phyloP scores from a whole-genome alignment of 192 early-diverging fungal species.

The Coemansia sp. region DNA sequence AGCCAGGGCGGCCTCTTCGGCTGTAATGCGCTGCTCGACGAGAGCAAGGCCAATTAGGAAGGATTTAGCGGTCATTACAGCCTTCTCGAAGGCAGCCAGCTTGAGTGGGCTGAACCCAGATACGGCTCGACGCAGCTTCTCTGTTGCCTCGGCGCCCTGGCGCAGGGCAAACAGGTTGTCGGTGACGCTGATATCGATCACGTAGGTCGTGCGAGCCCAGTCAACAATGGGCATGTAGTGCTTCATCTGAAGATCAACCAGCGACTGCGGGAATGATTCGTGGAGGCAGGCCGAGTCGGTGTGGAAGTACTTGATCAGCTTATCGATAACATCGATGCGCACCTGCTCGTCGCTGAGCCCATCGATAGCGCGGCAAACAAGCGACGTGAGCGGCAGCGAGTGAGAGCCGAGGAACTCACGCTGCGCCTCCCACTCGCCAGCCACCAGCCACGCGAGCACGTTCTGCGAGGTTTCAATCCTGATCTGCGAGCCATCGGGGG shows the following conservation, averaged over 20 bases:
- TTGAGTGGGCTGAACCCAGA: slow-evolving; percentile 63
- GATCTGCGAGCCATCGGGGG: slow-evolving; percentile 72
- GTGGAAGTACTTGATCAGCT: slow-evolving; percentile 77
- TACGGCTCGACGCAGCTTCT: slow-evolving; percentile 56
- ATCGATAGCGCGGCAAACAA: slow-evolving; percentile 84
- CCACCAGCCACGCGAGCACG: slow-evolving; percentile 76
- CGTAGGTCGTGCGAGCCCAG: slow-evolving; percentile 68
- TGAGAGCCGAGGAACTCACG: slow-evolving; percentile 73
- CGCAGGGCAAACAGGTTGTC: slow-evolving; percentile 64
- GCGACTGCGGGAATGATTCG: slow-evolving; percentile 71
- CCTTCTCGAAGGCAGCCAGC: slow-evolving; percentile 87
- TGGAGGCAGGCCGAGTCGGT: slow-evolving; percentile 88
- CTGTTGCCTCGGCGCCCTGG: slow-evolving; percentile 63
- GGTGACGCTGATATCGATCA: slow-evolving; percentile 69
- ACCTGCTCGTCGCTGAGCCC: slow-evolving; percentile 58
- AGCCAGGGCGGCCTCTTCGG: slow-evolving; percentile 72
- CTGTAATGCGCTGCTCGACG: slow-evolving; percentile 68
- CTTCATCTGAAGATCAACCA: slow-evolving; percentile 75
- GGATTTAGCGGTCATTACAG: slow-evolving; percentile 81
- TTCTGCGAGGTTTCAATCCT: slow-evolving; percentile 56
- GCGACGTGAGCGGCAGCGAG: slow-evolving; percentile 88
- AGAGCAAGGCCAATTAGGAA: slow-evolving; percentile 89
- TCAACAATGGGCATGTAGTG: slow-evolving; percentile 79
- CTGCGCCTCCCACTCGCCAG: slow-evolving; percentile 94
- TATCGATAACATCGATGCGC: slow-evolving; percentile 68